Conservation (phyloP, 768 basidiomycete species). For the Tylopilus vinaceipallidus region DNA sequence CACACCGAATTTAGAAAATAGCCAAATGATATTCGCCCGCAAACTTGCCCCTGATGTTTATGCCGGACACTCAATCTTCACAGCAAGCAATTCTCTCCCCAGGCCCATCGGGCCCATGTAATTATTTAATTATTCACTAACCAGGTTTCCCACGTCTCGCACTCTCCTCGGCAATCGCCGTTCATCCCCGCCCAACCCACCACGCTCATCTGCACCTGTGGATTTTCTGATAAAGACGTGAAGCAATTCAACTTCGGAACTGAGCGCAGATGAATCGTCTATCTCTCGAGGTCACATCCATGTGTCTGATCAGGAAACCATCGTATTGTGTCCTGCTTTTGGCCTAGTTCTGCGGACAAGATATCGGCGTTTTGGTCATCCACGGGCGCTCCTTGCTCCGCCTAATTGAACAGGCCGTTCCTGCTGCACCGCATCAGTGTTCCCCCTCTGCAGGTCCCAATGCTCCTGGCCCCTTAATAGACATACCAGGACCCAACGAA, state of each 20-base stretch:
- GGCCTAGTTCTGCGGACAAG: conserved; percentile 12
- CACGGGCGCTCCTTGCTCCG: conserved; percentile 3
- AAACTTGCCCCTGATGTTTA: not conserved
- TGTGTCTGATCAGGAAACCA: not conserved
- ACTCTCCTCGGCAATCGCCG: conserved; percentile 18
- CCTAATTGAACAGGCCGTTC: conserved; percentile 5
- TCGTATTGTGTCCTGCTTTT: not conserved
- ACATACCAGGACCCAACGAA: not conserved
- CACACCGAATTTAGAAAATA: conserved; percentile 1
- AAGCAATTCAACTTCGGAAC: not conserved
- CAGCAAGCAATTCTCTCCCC: no score
- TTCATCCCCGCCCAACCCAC: conserved; percentile 5
- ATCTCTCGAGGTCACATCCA: not conserved
- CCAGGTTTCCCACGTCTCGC: conserved; percentile 1
- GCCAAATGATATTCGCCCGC: conserved; percentile 2
- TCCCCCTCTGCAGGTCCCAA: not conserved
- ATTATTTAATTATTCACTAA: not conserved
- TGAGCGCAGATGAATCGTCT: not conserved
- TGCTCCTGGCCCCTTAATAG: not conserved
- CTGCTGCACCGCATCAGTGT: not conserved
- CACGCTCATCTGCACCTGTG: not conserved
- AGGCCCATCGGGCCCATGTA: not conserved
- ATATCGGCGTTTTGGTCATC: conserved; percentile 6
- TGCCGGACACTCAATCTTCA: no score
- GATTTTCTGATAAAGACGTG: not conserved